These are phyloP conservation scores for Amylocystis lapponica DNA, from an alignment of 768 basidiomycete species.

Conservation along the genomic window DNA sequence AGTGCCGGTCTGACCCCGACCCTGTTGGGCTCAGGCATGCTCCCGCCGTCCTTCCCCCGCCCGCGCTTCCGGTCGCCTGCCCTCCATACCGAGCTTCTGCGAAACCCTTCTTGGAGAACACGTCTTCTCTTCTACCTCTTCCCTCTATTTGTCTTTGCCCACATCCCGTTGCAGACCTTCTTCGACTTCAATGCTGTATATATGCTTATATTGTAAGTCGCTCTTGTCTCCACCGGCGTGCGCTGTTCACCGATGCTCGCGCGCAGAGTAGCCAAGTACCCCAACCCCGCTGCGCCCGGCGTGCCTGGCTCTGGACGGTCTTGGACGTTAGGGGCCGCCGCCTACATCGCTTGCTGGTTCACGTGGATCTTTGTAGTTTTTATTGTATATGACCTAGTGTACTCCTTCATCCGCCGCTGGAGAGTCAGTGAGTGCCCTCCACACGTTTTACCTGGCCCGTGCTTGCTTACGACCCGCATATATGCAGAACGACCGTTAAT, in stretches of 20 bases:
- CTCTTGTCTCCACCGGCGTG: slow-evolving; percentile 1
- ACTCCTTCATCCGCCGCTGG: slow-evolving; percentile 72
- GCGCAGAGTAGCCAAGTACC: slow-evolving; percentile 65
- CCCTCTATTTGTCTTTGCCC: slow-evolving; percentile 66
- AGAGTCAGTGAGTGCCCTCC: slow-evolving; percentile 59
- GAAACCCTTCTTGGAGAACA: slow-evolving; percentile 49
- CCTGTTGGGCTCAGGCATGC: slow-evolving; percentile 32
- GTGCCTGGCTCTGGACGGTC: slow-evolving; percentile 66
- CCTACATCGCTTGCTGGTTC: slow-evolving; percentile 79
- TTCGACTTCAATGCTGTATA: slow-evolving; percentile 89
- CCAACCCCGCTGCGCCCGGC: slow-evolving; percentile 63
- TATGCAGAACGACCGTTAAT: slow-evolving; percentile 75
- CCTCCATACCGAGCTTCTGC: slow-evolving; percentile 63
- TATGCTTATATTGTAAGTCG: slow-evolving; percentile 74
- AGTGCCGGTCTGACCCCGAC: slow-evolving; percentile 39
- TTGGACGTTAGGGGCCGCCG: slow-evolving; percentile 79
- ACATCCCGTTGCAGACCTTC: slow-evolving; percentile 73
- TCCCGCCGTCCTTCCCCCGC: slow-evolving; percentile 31
- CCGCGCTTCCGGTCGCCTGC: slow-evolving; percentile 65
- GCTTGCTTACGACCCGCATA: neutral
- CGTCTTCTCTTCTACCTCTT: slow-evolving; percentile 63
- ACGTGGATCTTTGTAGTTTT: slow-evolving; percentile 70
- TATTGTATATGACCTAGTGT: slow-evolving; percentile 71
- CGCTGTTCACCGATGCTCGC: neutral
- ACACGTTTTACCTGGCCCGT: slow-evolving; percentile 9